These are phyloP conservation scores for Talaromyces stipitatus DNA, from an alignment of 495 filamentous ascomycete genomes.

Conservation along the genomic window DNA sequence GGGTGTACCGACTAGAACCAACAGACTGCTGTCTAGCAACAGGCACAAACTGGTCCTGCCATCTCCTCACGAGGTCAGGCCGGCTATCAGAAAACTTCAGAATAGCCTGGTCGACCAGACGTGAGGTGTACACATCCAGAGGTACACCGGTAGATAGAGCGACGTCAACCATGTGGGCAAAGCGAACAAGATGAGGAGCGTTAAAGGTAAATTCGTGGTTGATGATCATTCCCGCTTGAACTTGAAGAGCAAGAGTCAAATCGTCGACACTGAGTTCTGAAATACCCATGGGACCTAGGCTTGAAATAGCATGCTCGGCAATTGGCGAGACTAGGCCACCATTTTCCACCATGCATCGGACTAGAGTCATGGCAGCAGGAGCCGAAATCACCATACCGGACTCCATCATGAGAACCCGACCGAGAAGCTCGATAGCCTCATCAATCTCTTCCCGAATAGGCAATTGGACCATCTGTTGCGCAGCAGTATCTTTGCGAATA, in stretches of 20 bases:
- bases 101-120: conserved; percentile 51
- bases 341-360: conserved; percentile 71
- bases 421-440: conserved; percentile 75
- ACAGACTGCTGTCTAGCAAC: conserved; percentile 17
- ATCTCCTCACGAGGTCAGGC: conserved; percentile 50
- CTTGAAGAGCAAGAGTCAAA: conserved; percentile 51
- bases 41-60: conserved; percentile 47
- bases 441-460: conserved; percentile 68
- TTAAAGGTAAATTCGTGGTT: conserved; percentile 37
- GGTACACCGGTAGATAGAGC: conserved; percentile 39
- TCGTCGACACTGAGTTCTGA: conserved; percentile 47
- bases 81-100: conserved; percentile 41
- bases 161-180: conserved; percentile 54
- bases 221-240: conserved; percentile 56
- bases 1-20: conserved; percentile 30
- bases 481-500: conserved; percentile 49
- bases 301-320: conserved; percentile 54
- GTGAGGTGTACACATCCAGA: conserved; percentile 42
- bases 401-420: conserved; percentile 40
- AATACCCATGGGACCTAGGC: conserved; percentile 52
- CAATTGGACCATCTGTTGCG: conserved; percentile 16
- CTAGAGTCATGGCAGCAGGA: conserved; percentile 48
- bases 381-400: conserved; percentile 40
- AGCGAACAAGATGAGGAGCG: conserved; percentile 48
- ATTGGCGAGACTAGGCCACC: conserved; percentile 54